A percentile compares a stretch with the other conserved stretches of the same genome.
phyloP scores from a whole-genome alignment of 208 protist genomes.

The Trypanosoma mega region DNA sequence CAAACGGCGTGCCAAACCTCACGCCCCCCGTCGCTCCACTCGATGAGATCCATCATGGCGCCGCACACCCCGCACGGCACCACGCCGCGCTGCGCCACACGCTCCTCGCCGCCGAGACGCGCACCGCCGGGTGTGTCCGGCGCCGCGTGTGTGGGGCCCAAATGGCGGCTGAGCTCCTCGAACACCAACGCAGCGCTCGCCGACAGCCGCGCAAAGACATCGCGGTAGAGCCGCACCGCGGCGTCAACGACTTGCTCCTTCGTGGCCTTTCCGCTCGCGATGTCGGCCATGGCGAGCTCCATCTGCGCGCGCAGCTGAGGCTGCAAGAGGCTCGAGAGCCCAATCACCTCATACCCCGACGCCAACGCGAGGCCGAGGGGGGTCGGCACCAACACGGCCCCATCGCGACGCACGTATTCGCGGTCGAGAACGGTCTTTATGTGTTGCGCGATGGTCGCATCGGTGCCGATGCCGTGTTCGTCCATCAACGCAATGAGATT shows the following conservation, averaged over 20 bases:
- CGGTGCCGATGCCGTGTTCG: conserved; percentile 98
- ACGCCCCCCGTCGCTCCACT: conserved; percentile 45
- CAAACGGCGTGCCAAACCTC: conserved; percentile 52
- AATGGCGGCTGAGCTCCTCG: conserved; percentile 48
- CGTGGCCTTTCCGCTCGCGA: conserved; percentile 70
- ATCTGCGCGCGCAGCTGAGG: conserved; percentile 93
- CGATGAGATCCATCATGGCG: conserved; percentile 54
- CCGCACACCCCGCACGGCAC: conserved; percentile 52
- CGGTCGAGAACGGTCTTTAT: conserved; percentile 97
- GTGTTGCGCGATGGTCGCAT: conserved; percentile 99
- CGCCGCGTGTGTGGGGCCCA: conserved; percentile 16
- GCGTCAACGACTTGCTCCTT: conserved; percentile 83
- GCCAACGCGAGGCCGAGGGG: conserved; percentile 95
- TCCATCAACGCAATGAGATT: conserved; percentile 98
- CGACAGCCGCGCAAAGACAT: conserved; percentile 73
- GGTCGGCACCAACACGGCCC: conserved; percentile 87
- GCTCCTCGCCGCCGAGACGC: background rate
- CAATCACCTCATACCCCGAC: conserved; percentile 94
- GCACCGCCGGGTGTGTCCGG: conserved; percentile 1
- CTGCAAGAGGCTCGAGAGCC: conserved; percentile 87
- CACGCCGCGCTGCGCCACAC: conserved; percentile 31
- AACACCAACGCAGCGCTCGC: conserved; percentile 44
- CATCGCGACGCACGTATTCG: conserved; percentile 88
- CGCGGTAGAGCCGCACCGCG: conserved; percentile 68
- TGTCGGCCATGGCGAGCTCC: conserved; percentile 91